These are phyloP conservation scores for Exophiala sp. DNA, from an alignment of 2,329 filamentous ascomycete species.

Conservation along the genomic window DNA sequence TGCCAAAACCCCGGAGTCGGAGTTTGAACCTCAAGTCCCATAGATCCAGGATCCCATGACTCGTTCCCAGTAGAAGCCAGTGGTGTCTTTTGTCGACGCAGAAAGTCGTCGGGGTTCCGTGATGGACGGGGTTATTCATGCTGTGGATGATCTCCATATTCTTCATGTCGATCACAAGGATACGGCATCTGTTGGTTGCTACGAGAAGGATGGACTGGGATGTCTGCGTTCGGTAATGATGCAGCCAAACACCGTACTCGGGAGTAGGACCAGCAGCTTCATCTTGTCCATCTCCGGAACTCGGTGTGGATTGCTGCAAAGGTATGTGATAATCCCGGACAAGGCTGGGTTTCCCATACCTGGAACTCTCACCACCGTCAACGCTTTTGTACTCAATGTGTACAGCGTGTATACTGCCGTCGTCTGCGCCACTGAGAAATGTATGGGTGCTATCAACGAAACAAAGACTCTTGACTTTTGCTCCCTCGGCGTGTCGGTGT, in stretches of 20 bases:
- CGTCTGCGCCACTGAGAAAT: slow-evolving; percentile 82
- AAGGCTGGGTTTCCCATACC: slow-evolving; percentile 71
- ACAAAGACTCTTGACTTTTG: slow-evolving; percentile 71
- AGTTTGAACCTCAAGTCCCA: slow-evolving; percentile 97
- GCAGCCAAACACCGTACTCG: slow-evolving; percentile 82
- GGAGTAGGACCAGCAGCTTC: slow-evolving; percentile 35
- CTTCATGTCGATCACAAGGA: slow-evolving; percentile 78
- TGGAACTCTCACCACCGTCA: slow-evolving; percentile 52
- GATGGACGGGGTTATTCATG: slow-evolving; percentile 80
- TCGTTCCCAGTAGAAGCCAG: slow-evolving; percentile 87
- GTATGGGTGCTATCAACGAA: slow-evolving; percentile 93
- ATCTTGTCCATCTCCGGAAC: slow-evolving; percentile 82
- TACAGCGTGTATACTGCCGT: slow-evolving; percentile 85
- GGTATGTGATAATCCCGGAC: slow-evolving; percentile 77
- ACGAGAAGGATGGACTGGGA: slow-evolving; percentile 71
- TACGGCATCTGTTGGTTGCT: slow-evolving; percentile 76
- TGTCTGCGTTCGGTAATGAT: slow-evolving; percentile 79
- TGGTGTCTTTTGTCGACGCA: slow-evolving; percentile 78
- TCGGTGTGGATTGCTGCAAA: slow-evolving; percentile 50
- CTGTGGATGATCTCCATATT: slow-evolving; percentile 77
- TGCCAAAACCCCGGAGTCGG: slow-evolving; percentile 78
- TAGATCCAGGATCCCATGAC: slow-evolving; percentile 83
- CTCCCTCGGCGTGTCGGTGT: slow-evolving; percentile 65
- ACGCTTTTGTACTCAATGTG: slow-evolving; percentile 64
- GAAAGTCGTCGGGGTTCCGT: slow-evolving; percentile 87